Conservation (phyloP, 768 basidiomycete species). For the Lactarius quietus region DNA sequence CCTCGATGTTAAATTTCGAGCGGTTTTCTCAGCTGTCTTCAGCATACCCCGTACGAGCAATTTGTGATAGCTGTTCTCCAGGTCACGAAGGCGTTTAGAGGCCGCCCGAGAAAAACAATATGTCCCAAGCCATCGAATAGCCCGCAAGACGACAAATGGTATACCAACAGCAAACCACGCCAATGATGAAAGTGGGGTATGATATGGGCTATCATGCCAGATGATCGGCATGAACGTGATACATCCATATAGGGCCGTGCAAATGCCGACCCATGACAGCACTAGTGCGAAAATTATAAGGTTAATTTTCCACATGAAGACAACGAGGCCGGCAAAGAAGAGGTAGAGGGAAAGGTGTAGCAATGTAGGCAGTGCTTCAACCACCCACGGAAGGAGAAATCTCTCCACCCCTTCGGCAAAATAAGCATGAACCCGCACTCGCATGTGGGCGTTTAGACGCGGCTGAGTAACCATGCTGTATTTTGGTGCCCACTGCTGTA, state of each 20-base stretch:
- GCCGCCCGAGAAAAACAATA: background rate
- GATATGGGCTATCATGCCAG: background rate
- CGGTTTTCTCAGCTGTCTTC: too few species aligned
- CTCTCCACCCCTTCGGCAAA: background rate
- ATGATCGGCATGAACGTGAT: constrained; percentile 1
- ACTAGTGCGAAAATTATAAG: background rate
- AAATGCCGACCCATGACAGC: background rate
- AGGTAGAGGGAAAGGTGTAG: constrained; percentile 1
- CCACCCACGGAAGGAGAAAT: background rate
- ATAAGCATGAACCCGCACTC: background rate
- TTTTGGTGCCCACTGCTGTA: background rate
- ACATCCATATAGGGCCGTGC: background rate
- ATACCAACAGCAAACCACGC: background rate
- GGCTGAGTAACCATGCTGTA: background rate
- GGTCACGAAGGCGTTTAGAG: background rate
- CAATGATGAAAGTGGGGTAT: background rate
- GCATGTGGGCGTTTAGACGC: background rate
- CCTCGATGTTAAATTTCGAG: too few species aligned
- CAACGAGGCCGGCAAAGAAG: background rate
- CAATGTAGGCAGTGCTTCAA: background rate
- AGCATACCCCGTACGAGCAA: too few species aligned
- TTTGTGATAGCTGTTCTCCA: background rate
- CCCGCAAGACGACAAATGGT: background rate
- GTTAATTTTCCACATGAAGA: background rate
- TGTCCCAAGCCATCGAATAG: background rate